Conservation (phyloP, 2,329 filamentous ascomycete species). For the Verticillium isaacii region DNA sequence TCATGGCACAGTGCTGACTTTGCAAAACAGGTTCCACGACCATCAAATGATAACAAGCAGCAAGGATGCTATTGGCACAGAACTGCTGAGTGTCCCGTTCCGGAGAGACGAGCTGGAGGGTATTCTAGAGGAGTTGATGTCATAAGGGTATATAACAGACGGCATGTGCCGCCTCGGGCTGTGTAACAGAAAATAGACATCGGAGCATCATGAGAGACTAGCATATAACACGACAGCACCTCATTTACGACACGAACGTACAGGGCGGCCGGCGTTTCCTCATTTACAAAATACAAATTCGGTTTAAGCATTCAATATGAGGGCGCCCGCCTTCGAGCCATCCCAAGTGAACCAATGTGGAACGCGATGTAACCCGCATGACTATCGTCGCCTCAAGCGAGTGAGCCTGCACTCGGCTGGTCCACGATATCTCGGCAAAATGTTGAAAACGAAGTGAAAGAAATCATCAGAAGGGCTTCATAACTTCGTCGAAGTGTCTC, state of each 20-base stretch:
- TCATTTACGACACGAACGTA: not conserved
- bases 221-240: not conserved
- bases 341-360: not conserved
- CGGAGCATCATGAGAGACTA: not conserved
- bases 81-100: conserved; percentile 81
- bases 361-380: no score
- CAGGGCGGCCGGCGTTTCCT: not conserved
- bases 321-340: no score
- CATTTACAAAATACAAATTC: not conserved
- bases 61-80: conserved; percentile 80
- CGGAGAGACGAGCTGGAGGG: conserved; percentile 82
- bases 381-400: no score
- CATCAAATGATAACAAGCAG: conserved; percentile 94
- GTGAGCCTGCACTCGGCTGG: no score
- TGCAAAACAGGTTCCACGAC: conserved; percentile 71
- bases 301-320: not conserved
- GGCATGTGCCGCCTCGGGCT: not conserved
- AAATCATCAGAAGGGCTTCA: not conserved
- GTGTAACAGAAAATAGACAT: not conserved
- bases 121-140: conserved; percentile 71
- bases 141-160: conserved; percentile 16
- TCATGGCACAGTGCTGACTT: conserved; percentile 18
- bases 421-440: no score
- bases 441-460: not conserved
- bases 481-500: not conserved